These are phyloP conservation scores for Colletotrichum truncatum DNA, from an alignment of 2,329 filamentous ascomycete species.

Conservation along the genomic window DNA sequence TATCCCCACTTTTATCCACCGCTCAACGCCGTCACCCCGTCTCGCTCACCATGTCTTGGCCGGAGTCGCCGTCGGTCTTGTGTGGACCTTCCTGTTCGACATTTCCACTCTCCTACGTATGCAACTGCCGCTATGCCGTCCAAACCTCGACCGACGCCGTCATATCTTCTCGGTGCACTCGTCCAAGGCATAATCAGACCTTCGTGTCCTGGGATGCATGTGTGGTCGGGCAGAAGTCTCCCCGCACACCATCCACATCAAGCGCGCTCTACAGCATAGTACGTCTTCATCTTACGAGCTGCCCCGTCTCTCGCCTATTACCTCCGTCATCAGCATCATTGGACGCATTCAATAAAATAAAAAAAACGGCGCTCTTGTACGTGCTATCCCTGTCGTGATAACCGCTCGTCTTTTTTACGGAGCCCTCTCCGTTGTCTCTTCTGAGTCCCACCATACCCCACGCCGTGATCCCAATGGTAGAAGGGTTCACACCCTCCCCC, in stretches of 20 bases:
- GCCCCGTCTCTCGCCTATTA: background rate
- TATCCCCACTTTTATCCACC: slow-evolving; percentile 21
- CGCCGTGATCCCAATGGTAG: background rate
- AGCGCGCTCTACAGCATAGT: background rate
- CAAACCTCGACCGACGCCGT: background rate
- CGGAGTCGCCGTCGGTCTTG: slow-evolving; percentile 30
- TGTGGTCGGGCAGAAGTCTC: slow-evolving; percentile 6
- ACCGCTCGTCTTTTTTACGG: background rate
- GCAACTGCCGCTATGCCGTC: slow-evolving; percentile 21
- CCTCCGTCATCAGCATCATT: slow-evolving; percentile 1
- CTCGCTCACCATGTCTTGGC: slow-evolving; percentile 20
- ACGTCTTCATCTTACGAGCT: slow-evolving; percentile 16
- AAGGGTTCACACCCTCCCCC: slow-evolving; percentile 6
- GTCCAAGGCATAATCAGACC: background rate
- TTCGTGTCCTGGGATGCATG: slow-evolving; percentile 15
- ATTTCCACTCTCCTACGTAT: slow-evolving; percentile 18
- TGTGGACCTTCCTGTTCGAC: slow-evolving; percentile 13
- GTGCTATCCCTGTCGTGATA: background rate
- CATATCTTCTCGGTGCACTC: slow-evolving; percentile 1
- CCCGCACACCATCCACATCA: slow-evolving; percentile 3
- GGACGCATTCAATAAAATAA: too few relatives aligned
- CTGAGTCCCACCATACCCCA: slow-evolving; percentile 7
- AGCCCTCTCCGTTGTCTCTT: background rate
- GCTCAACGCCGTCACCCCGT: slow-evolving; percentile 26
- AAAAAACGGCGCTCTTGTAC: background rate